Base-by-base conservation (phyloP, 768 basidiomycete genomes). In the Porpolomopsis calyptriformis region DNA sequence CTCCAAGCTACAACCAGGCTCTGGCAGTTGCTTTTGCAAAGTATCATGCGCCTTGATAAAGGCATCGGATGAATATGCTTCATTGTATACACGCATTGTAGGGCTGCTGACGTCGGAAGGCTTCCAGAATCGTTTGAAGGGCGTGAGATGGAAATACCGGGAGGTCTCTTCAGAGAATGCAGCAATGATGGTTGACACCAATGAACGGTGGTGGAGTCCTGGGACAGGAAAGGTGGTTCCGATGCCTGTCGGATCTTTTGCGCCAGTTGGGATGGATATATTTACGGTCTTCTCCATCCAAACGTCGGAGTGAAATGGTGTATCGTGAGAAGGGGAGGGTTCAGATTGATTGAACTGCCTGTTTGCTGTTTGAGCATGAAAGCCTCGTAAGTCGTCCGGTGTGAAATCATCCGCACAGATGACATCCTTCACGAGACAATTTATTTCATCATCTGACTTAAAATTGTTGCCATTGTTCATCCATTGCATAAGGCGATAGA, bases 301-400 rank as follows among this genome's bases (percentile, higher is more conserved):
- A 0, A 46, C 49, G 31, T 56, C 45, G 8, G 46, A 39, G 3
- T 14, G 4, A 29, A 37, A 12, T 35, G 34, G 36, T 11, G 46
- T 10, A 46, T 7, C 11, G 24, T 4, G 8, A 20, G 2, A 6
- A 12, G 38, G 23, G 2, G 38, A 3, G 35, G 22, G 41, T 4
- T 50, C 9, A 14, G 18, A 23, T 20, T 49, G 9, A 27, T 58
- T 55, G 1, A 60, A 44, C 20, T 37, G 48, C 9, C 47, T 34
- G 16, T 48, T 51, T 29, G 54, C 55, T 6, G 46, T 43, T 7
- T 58, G 19, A 2, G 58, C 49, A 37, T 51, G 49, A 27, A 60
- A 50, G 4, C 35, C 46, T 3, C 45, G 36, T 3, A 60, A 48
- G 1, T 54, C 50, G 3, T 46, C 33, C 0, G 45, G 18, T 6